Base-by-base conservation (phyloP, 352 stramenopile species). In the Globisporangium iwayamae region DNA sequence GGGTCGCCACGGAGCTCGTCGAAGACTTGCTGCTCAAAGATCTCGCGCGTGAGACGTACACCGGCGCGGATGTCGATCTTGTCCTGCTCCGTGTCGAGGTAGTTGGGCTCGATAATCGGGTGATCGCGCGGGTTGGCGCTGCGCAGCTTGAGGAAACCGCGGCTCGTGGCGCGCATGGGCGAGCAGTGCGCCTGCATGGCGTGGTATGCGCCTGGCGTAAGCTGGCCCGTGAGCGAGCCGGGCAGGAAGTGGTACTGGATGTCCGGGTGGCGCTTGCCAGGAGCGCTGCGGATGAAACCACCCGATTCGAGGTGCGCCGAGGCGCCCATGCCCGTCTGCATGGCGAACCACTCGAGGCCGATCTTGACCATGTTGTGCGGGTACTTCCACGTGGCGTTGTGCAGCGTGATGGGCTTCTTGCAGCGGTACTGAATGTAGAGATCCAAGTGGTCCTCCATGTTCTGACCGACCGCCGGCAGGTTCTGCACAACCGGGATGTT, bases 201-300 rank as follows among this genome's bases (percentile, higher is more conserved):
- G 62, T 97, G 89, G 63, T 69, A 68, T 36, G 75, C 38, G 39
- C 83, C 72, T 2, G 83, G 75, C 0, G 79, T 82, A 56, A 90
- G 74, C 67, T 93, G 84, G 0, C 84, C 84, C 0, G 83, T 86
- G 32, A 97, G 70, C 4, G 86, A 87, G 14, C 87, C 88, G 0
- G 89, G 89, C n/a, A 97, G 68, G 65, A 97, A 97, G 51, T 97
- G 89, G 57, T 94, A 96, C 67, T 97, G 89, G 25, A 97, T 41
- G 62, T 97, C 89, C 13, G 89, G 89, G n/a, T 94, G 81, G 36
- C 76, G 74, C 72, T 96, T 87, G 32, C 87, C 87, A 5, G 83
- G 71, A 4, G 78, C 75, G 63, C 82, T 89, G 66, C 87, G 85
- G 62, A 96, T 94, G 65, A 97, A 97, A 3, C 87, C 89, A 5